A percentile compares a stretch with the other conserved stretches of the same genome.
These are phyloP conservation scores for Periconia digitata DNA, from an alignment of 2,329 filamentous ascomycete species.

Conservation along the genomic window DNA sequence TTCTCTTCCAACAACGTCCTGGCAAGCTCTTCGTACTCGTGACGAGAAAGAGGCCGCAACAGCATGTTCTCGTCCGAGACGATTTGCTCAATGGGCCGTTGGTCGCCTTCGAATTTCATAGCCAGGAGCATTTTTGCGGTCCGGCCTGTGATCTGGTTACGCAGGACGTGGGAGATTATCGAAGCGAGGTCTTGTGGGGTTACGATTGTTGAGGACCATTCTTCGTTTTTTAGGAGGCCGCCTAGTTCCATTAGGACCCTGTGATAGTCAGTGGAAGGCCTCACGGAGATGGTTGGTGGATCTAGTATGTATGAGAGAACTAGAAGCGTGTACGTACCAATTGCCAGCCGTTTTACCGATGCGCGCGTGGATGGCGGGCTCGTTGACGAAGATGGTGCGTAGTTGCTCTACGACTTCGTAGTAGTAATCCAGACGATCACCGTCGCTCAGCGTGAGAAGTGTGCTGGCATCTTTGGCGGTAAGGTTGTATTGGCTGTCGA, in stretches of 20 bases:
- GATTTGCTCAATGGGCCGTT: slow-evolving; percentile 53
- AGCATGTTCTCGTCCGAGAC: slow-evolving; percentile 60
- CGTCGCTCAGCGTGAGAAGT: slow-evolving; percentile 74
- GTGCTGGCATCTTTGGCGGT: slow-evolving; percentile 82
- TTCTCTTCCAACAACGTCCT: slow-evolving; percentile 56
- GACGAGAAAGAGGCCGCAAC: slow-evolving; percentile 56
- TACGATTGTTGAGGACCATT: slow-evolving; percentile 48
- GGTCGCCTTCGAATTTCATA: slow-evolving; percentile 56
- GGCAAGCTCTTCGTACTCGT: slow-evolving; percentile 60
- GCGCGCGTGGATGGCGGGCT: slow-evolving; percentile 11
- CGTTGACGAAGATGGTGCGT: slow-evolving; percentile 33
- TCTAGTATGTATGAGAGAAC: neutral
- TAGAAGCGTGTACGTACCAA: too few species aligned
- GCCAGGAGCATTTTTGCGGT: slow-evolving; percentile 63
- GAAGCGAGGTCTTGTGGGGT: slow-evolving; percentile 45
- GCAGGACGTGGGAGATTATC: slow-evolving; percentile 45
- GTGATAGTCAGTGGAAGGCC: slow-evolving; percentile 7
- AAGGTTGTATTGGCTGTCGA: slow-evolving; percentile 64
- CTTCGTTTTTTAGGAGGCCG: slow-evolving; percentile 46
- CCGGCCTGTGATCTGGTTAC: slow-evolving; percentile 52
- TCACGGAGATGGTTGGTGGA: neutral
- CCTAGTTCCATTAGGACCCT: slow-evolving; percentile 56
- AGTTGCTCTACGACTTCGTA: slow-evolving; percentile 59
- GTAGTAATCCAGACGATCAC: slow-evolving; percentile 80
- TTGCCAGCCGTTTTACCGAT: slow-evolving; percentile 58